Evolutionary conservation across 1,139 yeast species (phyloP), one percentile per base, ranked within the genome.

Genomic region (Cylindricascospora bacillispora): DNA sequence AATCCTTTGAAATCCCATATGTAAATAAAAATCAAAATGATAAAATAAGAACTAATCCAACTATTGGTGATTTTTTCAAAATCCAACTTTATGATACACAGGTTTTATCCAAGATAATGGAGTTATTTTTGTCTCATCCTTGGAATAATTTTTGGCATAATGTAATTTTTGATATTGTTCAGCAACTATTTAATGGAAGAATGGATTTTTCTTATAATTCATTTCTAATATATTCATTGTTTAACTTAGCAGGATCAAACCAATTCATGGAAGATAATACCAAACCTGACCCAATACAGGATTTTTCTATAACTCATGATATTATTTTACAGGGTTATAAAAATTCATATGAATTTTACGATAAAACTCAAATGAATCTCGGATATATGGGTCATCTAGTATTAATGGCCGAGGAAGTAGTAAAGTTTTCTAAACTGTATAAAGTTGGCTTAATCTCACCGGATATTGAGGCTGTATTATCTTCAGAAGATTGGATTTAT

Each of bases 371-470:
- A 1, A 67, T 82, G 39, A 69, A 95, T 41, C 63, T 86, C 36
- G 99, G 98, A 1, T 92, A 80, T 54, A 92, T 89, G 93, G 99
- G 99, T 17, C 98, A 89, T 56, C 64, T 89, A 50, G 89, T 95
- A 0, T 64, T 89, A 40, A 86, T 92, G 39, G 93, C 95, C 6
- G 98, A 92, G 52, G 99, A 89, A 53, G 93, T 89, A 26, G 95
- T 89, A 35, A 92, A 92, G 53, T 89, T 89, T 54, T 79, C 86
- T 17, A 52, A 49, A 30, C 34, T 51, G 7, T 50, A 52, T 34
- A 52, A 52, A 34, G 55, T 50, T 4, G 62, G 58, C 21, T 32
- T 57, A 22, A 58, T 60, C 4, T 52, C 57, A 4, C 51, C 54
- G 5, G 54, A 45, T 27, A 54, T 52, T 4, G 57, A 55, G 34